Conservation (phyloP, 345 rosid genomes). For the Raphanus sativus region DNA sequence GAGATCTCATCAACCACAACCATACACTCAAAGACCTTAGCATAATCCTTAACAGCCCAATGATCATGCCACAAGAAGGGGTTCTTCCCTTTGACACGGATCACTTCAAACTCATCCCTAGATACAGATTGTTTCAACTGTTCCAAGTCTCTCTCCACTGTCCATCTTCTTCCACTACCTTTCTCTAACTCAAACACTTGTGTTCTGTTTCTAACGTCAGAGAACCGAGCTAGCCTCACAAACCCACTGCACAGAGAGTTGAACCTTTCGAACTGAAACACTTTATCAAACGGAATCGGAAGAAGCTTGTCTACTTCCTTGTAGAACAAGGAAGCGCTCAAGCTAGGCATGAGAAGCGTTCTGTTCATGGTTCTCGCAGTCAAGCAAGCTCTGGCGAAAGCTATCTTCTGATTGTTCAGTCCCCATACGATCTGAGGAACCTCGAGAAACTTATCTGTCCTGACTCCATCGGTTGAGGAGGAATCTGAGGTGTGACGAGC, state of each 20-base stretch:
- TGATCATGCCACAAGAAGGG: conserved; percentile 99
- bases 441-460: conserved; percentile 67
- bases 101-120: conserved; percentile 59
- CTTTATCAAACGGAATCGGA: conserved; percentile 77
- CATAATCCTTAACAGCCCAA: conserved; percentile 93
- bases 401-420: conserved; percentile 93
- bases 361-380: conserved; percentile 84
- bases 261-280: conserved; percentile 70
- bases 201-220: conserved; percentile 54
- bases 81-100: conserved; percentile 73
- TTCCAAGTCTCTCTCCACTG: conserved; percentile 67
- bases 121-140: conserved; percentile 54
- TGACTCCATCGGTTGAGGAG: conserved; percentile 42
- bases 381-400: conserved; percentile 91
- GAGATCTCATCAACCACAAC: conserved; percentile 70
- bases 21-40: conserved; percentile 81
- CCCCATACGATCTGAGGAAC: conserved; percentile 99
- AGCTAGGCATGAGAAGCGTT: conserved; percentile 88
- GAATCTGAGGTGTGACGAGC: conserved; percentile 29
- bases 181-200: conserved; percentile 53
- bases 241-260: conserved; percentile 74
- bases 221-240: conserved; percentile 62
- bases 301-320: conserved; percentile 78
- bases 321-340: conserved; percentile 91
- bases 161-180: conserved; percentile 99